These are phyloP conservation scores for Myriosclerotinia curreyana DNA, from an alignment of 2,329 filamentous ascomycete genomes.

Conservation along the genomic window DNA sequence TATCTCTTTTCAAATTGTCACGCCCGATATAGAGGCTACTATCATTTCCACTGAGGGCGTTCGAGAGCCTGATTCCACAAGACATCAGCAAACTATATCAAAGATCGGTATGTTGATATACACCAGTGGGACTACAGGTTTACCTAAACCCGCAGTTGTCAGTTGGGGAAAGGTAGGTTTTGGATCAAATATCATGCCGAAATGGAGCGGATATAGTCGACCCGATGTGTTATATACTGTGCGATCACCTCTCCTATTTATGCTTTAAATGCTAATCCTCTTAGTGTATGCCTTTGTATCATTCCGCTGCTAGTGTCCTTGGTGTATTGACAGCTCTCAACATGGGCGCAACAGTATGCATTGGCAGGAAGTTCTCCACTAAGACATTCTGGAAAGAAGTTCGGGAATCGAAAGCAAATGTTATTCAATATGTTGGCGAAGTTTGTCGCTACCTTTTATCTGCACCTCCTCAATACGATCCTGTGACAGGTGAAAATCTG, in stretches of 20 bases:
- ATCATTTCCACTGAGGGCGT: constrained; percentile 50
- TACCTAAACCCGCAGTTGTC: constrained; percentile 76
- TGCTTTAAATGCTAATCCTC: constrained; percentile 25
- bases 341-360: constrained; percentile 61
- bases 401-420: constrained; percentile 65
- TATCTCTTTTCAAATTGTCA: constrained; percentile 61
- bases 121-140: constrained; percentile 79
- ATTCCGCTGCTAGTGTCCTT: constrained; percentile 72
- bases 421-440: constrained; percentile 86
- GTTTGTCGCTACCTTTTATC: constrained; percentile 79
- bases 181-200: constrained; percentile 51
- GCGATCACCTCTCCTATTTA: constrained; percentile 35
- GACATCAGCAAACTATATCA: constrained; percentile 46
- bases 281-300: constrained; percentile 84
- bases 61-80: constrained; percentile 57
- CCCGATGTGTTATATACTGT: constrained; percentile 74
- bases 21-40: constrained; percentile 54
- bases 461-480: constrained; percentile 58
- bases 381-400: constrained; percentile 74
- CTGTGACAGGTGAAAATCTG: constrained; percentile 61
- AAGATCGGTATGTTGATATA: constrained; percentile 75
- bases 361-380: constrained; percentile 77
- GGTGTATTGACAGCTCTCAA: constrained; percentile 61
- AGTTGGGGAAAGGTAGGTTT: constrained; percentile 65
- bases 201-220: constrained; percentile 56